Conservation (phyloP, 1,139 yeast species). For the Scheffersomyces parashehatae region DNA sequence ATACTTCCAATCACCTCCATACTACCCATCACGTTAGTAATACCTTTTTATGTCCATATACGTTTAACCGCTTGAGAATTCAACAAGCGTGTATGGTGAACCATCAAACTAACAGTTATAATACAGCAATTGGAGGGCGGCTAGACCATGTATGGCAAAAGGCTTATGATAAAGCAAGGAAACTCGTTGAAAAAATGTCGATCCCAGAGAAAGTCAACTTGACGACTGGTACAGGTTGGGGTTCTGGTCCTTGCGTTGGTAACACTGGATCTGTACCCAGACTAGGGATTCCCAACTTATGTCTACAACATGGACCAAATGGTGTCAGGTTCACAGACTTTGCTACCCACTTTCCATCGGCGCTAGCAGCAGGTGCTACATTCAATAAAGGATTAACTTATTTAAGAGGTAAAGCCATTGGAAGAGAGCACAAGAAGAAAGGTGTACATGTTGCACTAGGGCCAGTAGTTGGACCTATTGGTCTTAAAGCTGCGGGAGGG, state of each 20-base stretch:
- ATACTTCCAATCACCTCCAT: conserved; percentile 28
- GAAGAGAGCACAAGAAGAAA: conserved; percentile 53
- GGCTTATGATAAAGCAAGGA: conserved; percentile 58
- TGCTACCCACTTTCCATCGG: conserved; percentile 60
- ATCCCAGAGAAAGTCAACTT: conserved; percentile 60
- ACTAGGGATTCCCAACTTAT: conserved; percentile 55
- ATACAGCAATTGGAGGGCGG: conserved; percentile 42
- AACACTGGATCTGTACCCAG: conserved; percentile 62
- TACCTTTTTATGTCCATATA: neutral
- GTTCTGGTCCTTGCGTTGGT: conserved; percentile 64
- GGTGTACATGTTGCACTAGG: conserved; percentile 66
- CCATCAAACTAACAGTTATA: conserved; percentile 7
- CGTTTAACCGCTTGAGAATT: too few species aligned
- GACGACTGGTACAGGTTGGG: conserved; percentile 70
- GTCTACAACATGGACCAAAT: conserved; percentile 66
- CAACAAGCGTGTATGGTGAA: too few species aligned
- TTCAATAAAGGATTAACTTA: conserved; percentile 55
- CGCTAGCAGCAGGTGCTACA: conserved; percentile 59
- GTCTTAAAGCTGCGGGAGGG: conserved; percentile 63
- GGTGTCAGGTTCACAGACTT: conserved; percentile 63
- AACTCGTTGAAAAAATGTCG: conserved; percentile 53
- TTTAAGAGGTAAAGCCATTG: conserved; percentile 58
- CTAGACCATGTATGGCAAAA: conserved; percentile 52
- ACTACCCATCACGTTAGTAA: conserved; percentile 41
- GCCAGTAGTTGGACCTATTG: conserved; percentile 66